Conservation (phyloP, 2,329 filamentous ascomycete genomes). For the Penicillium concentricum region DNA sequence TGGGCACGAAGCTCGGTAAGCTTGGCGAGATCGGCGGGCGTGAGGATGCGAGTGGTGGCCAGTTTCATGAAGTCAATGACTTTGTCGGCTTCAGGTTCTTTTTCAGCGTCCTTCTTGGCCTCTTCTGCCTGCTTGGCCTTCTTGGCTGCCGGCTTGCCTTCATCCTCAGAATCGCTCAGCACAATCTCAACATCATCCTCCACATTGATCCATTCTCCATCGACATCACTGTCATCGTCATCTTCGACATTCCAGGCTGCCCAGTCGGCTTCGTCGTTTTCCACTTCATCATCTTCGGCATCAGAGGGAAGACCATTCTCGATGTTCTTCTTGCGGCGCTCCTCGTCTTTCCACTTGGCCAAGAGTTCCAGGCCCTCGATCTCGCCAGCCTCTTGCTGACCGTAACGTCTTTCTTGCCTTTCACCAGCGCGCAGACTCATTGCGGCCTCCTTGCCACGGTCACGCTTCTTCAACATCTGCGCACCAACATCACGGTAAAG, state of each 20-base stretch:
- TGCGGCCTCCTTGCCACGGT: slow-evolving; percentile 86
- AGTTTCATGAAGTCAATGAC: slow-evolving; percentile 54
- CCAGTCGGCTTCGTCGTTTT: slow-evolving; percentile 59
- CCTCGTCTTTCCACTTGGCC: slow-evolving; percentile 90
- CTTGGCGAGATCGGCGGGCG: slow-evolving; percentile 92
- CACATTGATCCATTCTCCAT: slow-evolving; percentile 91
- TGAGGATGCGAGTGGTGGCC: slow-evolving; percentile 91
- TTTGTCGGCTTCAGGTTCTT: slow-evolving; percentile 43
- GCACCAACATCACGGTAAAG: slow-evolving; percentile 90
- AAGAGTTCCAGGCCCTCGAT: slow-evolving; percentile 92
- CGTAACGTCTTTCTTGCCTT: slow-evolving; percentile 74
- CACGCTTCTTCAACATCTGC: slow-evolving; percentile 82
- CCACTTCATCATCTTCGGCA: slow-evolving; percentile 59
- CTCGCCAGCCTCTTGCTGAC: slow-evolving; percentile 73
- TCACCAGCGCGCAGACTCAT: slow-evolving; percentile 76
- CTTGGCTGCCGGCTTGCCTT: slow-evolving; percentile 59
- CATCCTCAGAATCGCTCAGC: slow-evolving; percentile 72
- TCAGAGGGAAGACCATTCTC: slow-evolving; percentile 67
- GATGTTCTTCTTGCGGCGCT: slow-evolving; percentile 69
- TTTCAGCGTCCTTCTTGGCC: slow-evolving; percentile 31
- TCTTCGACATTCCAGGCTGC: slow-evolving; percentile 63
- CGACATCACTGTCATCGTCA: slow-evolving; percentile 63
- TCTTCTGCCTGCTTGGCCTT: slow-evolving; percentile 56
- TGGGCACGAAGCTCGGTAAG: slow-evolving; percentile 80
- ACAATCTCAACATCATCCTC: slow-evolving; percentile 75